Conservation (phyloP, 1,284 basidiomycete species). For the Sporisorium sorghi region DNA sequence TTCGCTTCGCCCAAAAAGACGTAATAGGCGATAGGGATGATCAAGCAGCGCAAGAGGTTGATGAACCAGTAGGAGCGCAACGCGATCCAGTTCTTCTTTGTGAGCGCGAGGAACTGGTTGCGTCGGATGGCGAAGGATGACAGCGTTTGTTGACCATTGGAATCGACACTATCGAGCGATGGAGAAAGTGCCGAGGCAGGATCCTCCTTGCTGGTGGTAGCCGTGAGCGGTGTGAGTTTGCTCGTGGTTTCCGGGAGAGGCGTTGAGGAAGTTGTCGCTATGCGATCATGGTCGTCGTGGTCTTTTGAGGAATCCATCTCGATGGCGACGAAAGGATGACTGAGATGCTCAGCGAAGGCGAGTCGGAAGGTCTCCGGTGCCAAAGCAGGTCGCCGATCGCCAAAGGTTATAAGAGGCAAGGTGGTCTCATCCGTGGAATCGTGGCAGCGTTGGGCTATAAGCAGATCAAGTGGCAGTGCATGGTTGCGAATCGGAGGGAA, state of each 20-base stretch:
- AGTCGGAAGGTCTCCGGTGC: not conserved
- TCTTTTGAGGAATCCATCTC: constrained; percentile 5
- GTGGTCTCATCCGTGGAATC: constrained; percentile 10
- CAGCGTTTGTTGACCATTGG: constrained; percentile 6
- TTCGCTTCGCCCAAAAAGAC: constrained; percentile 75
- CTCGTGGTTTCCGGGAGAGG: not conserved
- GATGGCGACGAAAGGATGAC: not conserved
- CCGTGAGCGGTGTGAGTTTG: not conserved
- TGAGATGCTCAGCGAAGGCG: not conserved
- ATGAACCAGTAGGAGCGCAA: constrained; percentile 65
- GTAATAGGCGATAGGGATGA: constrained; percentile 78
- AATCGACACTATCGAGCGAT: constrained; percentile 13
- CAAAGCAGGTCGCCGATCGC: too few species aligned
- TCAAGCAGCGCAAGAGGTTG: constrained; percentile 77
- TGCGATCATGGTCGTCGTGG: not conserved
- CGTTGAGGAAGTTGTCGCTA: constrained; percentile 5
- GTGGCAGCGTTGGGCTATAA: not conserved
- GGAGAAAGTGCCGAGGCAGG: not conserved
- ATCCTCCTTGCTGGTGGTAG: constrained; percentile 20
- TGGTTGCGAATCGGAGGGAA: not conserved
- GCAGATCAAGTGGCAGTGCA: not conserved
- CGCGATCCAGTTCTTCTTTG: constrained; percentile 41
- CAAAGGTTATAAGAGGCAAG: not conserved
- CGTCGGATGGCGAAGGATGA: constrained; percentile 28
- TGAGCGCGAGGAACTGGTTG: constrained; percentile 35